Evolutionary conservation across 2,329 filamentous ascomycete species (phyloP).

Genomic region (Monilinia aucupariae): DNA sequence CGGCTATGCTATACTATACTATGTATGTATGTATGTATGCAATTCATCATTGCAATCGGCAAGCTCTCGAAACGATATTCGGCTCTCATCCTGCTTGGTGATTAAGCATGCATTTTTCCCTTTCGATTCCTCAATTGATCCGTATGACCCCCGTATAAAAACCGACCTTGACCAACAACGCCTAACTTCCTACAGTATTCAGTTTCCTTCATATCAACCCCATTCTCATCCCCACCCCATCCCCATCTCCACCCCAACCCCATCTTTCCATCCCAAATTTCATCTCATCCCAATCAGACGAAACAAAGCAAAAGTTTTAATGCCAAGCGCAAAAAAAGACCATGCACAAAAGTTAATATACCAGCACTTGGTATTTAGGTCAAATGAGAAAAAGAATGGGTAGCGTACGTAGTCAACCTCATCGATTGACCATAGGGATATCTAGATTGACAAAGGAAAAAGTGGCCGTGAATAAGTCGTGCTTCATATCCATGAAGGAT

Average conservation of each 20-base stretch:
- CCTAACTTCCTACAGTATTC: not conserved
- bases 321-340: not conserved
- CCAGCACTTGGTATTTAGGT: conserved; percentile 11
- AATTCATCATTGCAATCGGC: no score
- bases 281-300: not conserved
- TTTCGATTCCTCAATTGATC: no score
- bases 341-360: conserved; percentile 7
- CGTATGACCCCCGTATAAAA: not conserved
- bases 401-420: not conserved
- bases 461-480: conserved; percentile 1
- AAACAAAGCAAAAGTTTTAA: not conserved
- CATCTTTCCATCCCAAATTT: not conserved
- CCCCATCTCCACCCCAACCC: not conserved
- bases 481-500: not conserved
- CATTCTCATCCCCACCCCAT: not conserved
- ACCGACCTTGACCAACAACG: not conserved
- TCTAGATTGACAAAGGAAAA: conserved; percentile 8
- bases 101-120: no score
- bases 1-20: no score
- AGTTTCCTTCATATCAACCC: no score
- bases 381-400: not conserved
- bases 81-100: no score
- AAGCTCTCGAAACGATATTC: no score
- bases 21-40: no score
- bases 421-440: conserved; percentile 2